phyloP scores from a whole-genome alignment of 805 yeast genomes.

The Cyberlindnera saturnus region DNA sequence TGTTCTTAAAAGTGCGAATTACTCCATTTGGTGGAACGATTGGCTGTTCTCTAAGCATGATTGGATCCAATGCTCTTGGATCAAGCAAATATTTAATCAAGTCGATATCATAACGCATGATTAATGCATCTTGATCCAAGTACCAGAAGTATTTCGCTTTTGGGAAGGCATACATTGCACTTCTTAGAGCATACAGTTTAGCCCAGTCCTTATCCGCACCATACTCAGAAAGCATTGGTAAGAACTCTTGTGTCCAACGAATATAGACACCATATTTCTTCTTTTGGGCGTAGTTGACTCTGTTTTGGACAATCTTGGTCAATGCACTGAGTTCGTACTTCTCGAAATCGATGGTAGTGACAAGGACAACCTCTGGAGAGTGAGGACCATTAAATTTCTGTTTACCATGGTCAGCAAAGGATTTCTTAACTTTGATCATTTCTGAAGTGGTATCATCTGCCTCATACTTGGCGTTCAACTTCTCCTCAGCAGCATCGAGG shows the following conservation, averaged over 20 bases:
- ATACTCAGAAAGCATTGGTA: conserved; percentile 44
- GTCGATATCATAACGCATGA: conserved; percentile 65
- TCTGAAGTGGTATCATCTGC: conserved; percentile 26
- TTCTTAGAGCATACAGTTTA: conserved; percentile 58
- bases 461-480: conserved; percentile 33
- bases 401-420: conserved; percentile 63
- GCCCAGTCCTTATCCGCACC: conserved; percentile 53
- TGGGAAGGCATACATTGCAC: conserved; percentile 93
- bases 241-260: conserved; percentile 80
- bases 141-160: conserved; percentile 89
- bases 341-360: conserved; percentile 74
- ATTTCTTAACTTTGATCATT: conserved; percentile 40
- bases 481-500: conserved; percentile 30
- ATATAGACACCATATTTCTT: conserved; percentile 80
- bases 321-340: conserved; percentile 53
- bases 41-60: conserved; percentile 65
- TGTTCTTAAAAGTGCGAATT: conserved; percentile 61
- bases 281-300: conserved; percentile 80
- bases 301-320: conserved; percentile 70
- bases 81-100: conserved; percentile 53
- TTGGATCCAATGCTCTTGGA: conserved; percentile 54
- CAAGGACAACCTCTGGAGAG: conserved; percentile 66
- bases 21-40: conserved; percentile 63
- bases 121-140: conserved; percentile 68
- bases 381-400: conserved; percentile 35